Percentiles rank a stretch among this genome's conserved stretches.
Conservation (phyloP, 805 yeast genomes). For the Saccharomycopsis lassenensis region DNA sequence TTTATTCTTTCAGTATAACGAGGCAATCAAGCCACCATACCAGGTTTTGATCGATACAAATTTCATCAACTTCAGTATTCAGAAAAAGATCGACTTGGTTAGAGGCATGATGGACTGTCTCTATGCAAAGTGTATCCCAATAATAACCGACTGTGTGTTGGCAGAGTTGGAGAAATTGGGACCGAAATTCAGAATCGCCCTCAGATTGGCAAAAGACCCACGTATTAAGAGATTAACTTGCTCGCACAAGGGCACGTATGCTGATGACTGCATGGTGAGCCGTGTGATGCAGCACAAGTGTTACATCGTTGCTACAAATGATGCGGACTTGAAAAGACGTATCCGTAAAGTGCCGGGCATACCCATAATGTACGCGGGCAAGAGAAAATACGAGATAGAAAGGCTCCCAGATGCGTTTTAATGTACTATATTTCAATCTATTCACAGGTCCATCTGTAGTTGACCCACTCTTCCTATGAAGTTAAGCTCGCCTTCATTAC, state of each 20-base stretch:
- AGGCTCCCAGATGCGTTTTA: constrained; percentile 89
- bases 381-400: constrained; percentile 84
- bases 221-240: constrained; percentile 80
- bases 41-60: constrained; percentile 94
- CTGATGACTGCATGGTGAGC: constrained; percentile 93
- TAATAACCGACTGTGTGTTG: constrained; percentile 94
- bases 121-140: constrained; percentile 90
- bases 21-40: constrained; percentile 95
- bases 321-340: constrained; percentile 91
- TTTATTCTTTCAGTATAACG: constrained; percentile 85
- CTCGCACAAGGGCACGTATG: constrained; percentile 92
- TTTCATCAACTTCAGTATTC: constrained; percentile 92
- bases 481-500: too few relatives aligned
- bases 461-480: too few relatives aligned
- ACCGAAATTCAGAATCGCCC: constrained; percentile 86
- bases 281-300: constrained; percentile 95
- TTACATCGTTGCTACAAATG: constrained; percentile 94
- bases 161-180: constrained; percentile 97
- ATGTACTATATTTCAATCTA: too few relatives aligned
- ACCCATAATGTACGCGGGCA: constrained; percentile 94
- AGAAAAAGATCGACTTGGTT: constrained; percentile 89
- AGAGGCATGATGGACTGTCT: constrained; percentile 95
- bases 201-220: constrained; percentile 88
- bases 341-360: constrained; percentile 95
- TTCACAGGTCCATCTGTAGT: too few relatives aligned